Evolutionary conservation across 2,329 filamentous ascomycete species (phyloP), one percentile per base, ranked within the genome.

Genomic region (Trichoderma endophyticum): DNA sequence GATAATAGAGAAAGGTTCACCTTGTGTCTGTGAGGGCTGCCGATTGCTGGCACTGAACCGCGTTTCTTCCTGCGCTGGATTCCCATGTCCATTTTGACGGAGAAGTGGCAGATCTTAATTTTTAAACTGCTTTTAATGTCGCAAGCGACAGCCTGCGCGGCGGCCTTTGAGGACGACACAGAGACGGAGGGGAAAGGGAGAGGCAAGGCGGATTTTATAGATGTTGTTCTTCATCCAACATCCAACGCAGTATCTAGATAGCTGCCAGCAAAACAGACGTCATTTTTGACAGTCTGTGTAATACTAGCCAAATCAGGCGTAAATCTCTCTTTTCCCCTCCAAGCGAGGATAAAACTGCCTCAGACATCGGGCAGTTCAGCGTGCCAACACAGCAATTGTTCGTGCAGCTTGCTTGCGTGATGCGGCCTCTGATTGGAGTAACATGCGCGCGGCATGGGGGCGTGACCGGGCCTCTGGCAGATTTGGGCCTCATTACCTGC

Each of bases 341-440:
- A 14, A 26, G 39, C 8, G n/a, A 34, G 28, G n/a, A 36, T 36
- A 21, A 60, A 21, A 21, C 26, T 51, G 65, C n/a, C 4, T 24
- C 28, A 26, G 18, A 26, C 11, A 43, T 15, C 14, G 34, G 34
- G 12, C 26, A n/a, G 6, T 60, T 39, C 26, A 12, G 3, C 26
- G 18, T 51, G 65, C 65, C 65, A 68, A 34, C 56, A 1, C 65
- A 68, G 65, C 54, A 30, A 18, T 6, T 6, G 3, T 36, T 34
- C 5, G 9, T 11, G 51, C 32, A 34, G 28, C 18, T 14, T 21
- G 28, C 14, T 26, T 54, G 48, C 32, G 15, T 18, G 54, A 60
- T 48, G 65, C 51, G 32, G 18, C 34, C 54, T 68, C 65, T 60
- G 54, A 68, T 68, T 68, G 65, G 65, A 60, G 28, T 11, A 18